These are phyloP conservation scores for Malassezia furfur DNA, from an alignment of 1,284 basidiomycete species.

Conservation along the genomic window DNA sequence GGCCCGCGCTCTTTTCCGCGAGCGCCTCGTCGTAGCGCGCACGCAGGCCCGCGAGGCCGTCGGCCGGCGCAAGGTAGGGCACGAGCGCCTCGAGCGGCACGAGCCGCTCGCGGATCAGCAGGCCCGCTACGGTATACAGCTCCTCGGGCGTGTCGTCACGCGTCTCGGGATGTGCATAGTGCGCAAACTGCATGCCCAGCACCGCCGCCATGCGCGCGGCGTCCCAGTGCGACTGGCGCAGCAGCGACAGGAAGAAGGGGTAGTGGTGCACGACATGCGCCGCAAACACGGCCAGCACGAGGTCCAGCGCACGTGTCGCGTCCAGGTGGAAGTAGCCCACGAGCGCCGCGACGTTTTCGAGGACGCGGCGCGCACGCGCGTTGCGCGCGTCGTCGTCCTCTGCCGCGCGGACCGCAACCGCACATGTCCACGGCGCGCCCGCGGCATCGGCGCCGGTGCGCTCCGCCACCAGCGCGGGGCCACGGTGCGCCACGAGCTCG, in stretches of 20 bases:
- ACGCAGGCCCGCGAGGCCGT: constrained; percentile 50
- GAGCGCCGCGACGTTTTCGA: constrained; percentile 37
- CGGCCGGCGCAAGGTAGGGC: constrained; percentile 59
- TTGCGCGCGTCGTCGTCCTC: constrained; percentile 27
- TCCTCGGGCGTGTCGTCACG: constrained; percentile 58
- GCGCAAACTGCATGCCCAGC: constrained; percentile 86
- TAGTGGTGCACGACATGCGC: constrained; percentile 72
- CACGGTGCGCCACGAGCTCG: constrained; percentile 69
- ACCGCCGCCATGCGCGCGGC: constrained; percentile 54
- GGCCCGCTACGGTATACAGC: constrained; percentile 70
- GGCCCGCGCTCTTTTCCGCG: constrained; percentile 54
- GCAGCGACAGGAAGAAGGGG: constrained; percentile 78
- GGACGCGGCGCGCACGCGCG: constrained; percentile 35
- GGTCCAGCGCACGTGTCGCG: constrained; percentile 82
- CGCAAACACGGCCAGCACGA: constrained; percentile 83
- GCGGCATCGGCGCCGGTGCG: constrained; percentile 49
- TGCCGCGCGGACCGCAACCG: constrained; percentile 23
- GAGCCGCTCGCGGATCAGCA: constrained; percentile 78
- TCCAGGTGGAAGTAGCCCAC: constrained; percentile 82
- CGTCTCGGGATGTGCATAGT: constrained; percentile 59
- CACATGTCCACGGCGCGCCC: background rate
- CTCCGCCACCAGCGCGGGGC: constrained; percentile 56
- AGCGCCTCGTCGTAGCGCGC: constrained; percentile 63
- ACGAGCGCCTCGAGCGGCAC: constrained; percentile 75
- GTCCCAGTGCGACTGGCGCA: constrained; percentile 73